phyloP scores from a whole-genome alignment of 331 rosid species.

The Saraca asoca region DNA sequence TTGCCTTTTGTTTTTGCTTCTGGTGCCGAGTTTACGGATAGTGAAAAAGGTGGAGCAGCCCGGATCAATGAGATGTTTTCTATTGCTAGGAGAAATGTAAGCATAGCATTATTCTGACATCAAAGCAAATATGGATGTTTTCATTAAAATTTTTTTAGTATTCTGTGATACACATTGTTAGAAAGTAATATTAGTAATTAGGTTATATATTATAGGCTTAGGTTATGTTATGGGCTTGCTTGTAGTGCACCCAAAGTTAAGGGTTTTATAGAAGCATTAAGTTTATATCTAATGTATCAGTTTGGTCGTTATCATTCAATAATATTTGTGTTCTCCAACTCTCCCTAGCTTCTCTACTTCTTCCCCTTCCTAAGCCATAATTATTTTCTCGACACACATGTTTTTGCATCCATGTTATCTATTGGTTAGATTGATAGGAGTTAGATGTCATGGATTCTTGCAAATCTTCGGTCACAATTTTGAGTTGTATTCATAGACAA shows the following conservation, averaged over 20 bases:
- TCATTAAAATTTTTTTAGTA: constrained; percentile 9
- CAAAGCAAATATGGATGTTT: constrained; percentile 30
- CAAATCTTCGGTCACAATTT: constrained; percentile 11
- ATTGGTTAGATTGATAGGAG: constrained; percentile 21
- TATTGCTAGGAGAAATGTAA: constrained; percentile 88
- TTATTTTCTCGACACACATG: no score
- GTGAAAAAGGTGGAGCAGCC: constrained; percentile 93
- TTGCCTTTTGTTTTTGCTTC: constrained; percentile 96
- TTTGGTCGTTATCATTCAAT: no score
- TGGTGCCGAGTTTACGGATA: constrained; percentile 97
- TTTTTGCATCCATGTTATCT: constrained; percentile 22
- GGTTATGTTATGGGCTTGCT: no score
- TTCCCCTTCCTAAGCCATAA: no score
- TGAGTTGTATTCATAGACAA: constrained; percentile 11
- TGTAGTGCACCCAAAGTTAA: no score
- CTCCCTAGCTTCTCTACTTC: no score
- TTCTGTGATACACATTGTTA: constrained; percentile 23
- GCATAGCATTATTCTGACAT: constrained; percentile 31
- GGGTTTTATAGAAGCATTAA: no score
- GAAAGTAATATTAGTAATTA: no score
- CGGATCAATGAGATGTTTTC: constrained; percentile 89
- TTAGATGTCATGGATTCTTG: constrained; percentile 25
- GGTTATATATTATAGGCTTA: no score
- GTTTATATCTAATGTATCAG: no score
- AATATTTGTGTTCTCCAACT: no score